phyloP scores from a whole-genome alignment of 805 yeast species.

The Ogataea wickerhamii region DNA sequence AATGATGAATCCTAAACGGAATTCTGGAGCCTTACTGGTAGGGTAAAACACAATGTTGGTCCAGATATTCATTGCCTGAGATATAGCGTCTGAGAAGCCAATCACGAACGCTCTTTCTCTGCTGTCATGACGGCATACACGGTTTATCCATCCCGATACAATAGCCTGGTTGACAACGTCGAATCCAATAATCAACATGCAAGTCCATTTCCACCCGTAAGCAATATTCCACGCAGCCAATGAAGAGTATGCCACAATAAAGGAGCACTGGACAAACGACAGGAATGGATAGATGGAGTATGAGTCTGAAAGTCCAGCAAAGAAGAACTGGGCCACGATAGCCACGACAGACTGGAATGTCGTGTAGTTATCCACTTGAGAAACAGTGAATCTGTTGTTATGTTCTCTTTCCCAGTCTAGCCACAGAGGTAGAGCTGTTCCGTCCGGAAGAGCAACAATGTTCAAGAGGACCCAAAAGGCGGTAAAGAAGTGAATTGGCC shows the following conservation, averaged over 20 bases:
- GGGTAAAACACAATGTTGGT: constrained; percentile 43
- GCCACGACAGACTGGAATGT: constrained; percentile 40
- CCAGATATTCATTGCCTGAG: constrained; percentile 45
- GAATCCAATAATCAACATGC: constrained; percentile 36
- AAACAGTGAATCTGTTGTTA: constrained; percentile 27
- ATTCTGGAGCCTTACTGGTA: constrained; percentile 38
- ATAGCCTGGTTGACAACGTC: constrained; percentile 37
- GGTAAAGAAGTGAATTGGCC: constrained; percentile 57
- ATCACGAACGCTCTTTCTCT: constrained; percentile 63
- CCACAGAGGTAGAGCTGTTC: constrained; percentile 39
- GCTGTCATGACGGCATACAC: constrained; percentile 45
- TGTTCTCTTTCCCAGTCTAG: constrained; percentile 28
- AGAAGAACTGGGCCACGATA: constrained; percentile 37
- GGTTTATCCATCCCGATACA: constrained; percentile 41
- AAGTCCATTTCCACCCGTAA: constrained; percentile 38
- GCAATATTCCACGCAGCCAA: constrained; percentile 41
- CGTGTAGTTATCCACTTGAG: constrained; percentile 39
- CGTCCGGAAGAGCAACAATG: constrained; percentile 39
- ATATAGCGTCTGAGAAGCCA: constrained; percentile 35
- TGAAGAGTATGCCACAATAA: constrained; percentile 36
- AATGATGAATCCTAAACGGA: constrained; percentile 37
- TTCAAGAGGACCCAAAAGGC: constrained; percentile 44
- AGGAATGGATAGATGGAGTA: constrained; percentile 37
- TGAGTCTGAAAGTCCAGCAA: constrained; percentile 38
- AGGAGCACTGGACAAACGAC: constrained; percentile 29